Conservation (phyloP, 129 eudicot species). For the Arctium minus region DNA sequence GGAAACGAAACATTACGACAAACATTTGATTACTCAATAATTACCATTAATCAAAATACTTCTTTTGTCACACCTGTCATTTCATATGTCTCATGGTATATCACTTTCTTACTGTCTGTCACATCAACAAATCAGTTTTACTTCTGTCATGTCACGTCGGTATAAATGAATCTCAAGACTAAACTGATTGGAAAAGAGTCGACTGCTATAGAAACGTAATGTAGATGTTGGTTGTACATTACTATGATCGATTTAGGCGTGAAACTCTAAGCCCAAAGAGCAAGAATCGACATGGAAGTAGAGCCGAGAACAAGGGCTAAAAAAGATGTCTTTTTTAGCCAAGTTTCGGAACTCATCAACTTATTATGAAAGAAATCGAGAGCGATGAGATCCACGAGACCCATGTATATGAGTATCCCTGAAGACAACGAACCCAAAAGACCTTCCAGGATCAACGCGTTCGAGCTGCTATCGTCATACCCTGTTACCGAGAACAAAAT, state of each 20-base stretch:
- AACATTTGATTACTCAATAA: constrained; percentile 12
- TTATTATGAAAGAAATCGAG: constrained; percentile 83
- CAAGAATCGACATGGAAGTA: constrained; percentile 71
- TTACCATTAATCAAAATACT: not conserved
- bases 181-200: not conserved
- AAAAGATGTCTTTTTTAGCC: constrained; percentile 57
- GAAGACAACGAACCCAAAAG: constrained; percentile 71
- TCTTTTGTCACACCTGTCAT: not conserved
- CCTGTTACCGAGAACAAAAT: constrained; percentile 57
- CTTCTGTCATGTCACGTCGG: not conserved
- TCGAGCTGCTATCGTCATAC: constrained; percentile 60
- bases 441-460: constrained; percentile 74
- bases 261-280: constrained; percentile 67
- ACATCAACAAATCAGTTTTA: not conserved
- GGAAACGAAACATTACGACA: constrained; percentile 16
- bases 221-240: constrained; percentile 11
- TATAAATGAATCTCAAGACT: not conserved
- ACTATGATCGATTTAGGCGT: not conserved
- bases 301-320: constrained; percentile 71
- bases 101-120: not conserved
- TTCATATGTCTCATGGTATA: not conserved
- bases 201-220: constrained; percentile 18
- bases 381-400: constrained; percentile 71
- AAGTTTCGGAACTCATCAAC: constrained; percentile 50
- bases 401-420: constrained; percentile 80